These are phyloP conservation scores for Lanmaoa pseudosensibilis DNA, from an alignment of 768 basidiomycete species.

Conservation along the genomic window DNA sequence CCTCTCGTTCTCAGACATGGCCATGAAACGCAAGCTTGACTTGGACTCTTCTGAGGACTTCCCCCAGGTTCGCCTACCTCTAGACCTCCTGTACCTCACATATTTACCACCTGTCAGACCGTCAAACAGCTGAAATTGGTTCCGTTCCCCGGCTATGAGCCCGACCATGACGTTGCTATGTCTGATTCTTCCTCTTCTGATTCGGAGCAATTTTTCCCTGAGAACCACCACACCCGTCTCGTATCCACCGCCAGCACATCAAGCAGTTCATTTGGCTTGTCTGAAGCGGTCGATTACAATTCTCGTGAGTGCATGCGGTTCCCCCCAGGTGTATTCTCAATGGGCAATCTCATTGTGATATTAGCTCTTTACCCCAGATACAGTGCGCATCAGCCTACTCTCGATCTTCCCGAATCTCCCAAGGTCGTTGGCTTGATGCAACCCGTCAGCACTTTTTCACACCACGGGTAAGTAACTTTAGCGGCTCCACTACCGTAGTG, in stretches of 20 bases:
- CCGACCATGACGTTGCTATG: slow-evolving; percentile 71
- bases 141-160: slow-evolving; percentile 67
- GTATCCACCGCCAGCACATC: slow-evolving; percentile 64
- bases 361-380: slow-evolving; percentile 57
- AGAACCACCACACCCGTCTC: slow-evolving; percentile 58
- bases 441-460: slow-evolving; percentile 57
- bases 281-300: slow-evolving; percentile 45
- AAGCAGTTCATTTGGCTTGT: slow-evolving; percentile 46
- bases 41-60: slow-evolving; percentile 53
- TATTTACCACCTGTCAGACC: slow-evolving; percentile 37
- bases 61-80: slow-evolving; percentile 42
- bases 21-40: slow-evolving; percentile 75
- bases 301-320: slow-evolving; percentile 44
- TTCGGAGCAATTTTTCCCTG: slow-evolving; percentile 55
- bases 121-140: slow-evolving; percentile 73
- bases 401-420: slow-evolving; percentile 49
- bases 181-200: slow-evolving; percentile 53
- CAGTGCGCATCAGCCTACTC: slow-evolving; percentile 59
- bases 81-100: slow-evolving; percentile 13
- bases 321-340: neutral
- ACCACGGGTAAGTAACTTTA: slow-evolving; percentile 63
- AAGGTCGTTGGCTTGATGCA: slow-evolving; percentile 63
- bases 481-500: neutral
- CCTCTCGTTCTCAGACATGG: slow-evolving; percentile 43
- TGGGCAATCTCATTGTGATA: neutral